Evolutionary conservation across 192 early-diverging fungal genomes (phyloP).

Genomic region (Globomyces pollinis-pini): DNA sequence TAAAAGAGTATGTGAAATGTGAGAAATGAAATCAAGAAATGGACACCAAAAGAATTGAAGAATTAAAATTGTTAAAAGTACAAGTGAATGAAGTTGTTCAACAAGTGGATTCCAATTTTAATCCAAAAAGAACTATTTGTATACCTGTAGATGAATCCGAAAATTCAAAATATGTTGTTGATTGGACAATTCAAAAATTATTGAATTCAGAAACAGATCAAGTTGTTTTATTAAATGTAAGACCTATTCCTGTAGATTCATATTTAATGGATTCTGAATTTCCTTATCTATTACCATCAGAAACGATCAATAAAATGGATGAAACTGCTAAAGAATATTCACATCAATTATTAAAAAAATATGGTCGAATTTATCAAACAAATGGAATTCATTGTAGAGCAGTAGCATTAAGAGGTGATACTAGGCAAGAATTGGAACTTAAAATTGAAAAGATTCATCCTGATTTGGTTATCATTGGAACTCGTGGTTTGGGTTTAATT

Average conservation of each 20-base stretch:
- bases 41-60: neutral
- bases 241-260: slow-evolving; percentile 3
- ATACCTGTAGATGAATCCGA: slow-evolving; percentile 25
- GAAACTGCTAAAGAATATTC: neutral
- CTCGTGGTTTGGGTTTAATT: slow-evolving; percentile 17
- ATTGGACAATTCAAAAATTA: slow-evolving; percentile 28
- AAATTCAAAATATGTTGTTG: slow-evolving; percentile 14
- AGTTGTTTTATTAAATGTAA: slow-evolving; percentile 27
- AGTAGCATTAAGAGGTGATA: slow-evolving; percentile 1
- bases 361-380: neutral
- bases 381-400: slow-evolving; percentile 2
- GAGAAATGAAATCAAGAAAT: no score
- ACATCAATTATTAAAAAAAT: neutral
- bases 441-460: slow-evolving; percentile 5
- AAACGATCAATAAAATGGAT: neutral
- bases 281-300: slow-evolving; percentile 1
- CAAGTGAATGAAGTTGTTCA: neutral
- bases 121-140: slow-evolving; percentile 14
- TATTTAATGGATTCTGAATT: neutral
- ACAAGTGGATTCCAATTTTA: neutral
- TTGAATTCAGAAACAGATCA: slow-evolving; percentile 21
- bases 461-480: slow-evolving; percentile 21
- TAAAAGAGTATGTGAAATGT: no score
- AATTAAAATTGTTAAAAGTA: slow-evolving; percentile 7
- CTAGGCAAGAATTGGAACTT: slow-evolving; percentile 1